Evolutionary conservation across 805 yeast species (phyloP), one percentile per base, ranked within the genome.

Genomic region (Metschnikowia cerradonensis): DNA sequence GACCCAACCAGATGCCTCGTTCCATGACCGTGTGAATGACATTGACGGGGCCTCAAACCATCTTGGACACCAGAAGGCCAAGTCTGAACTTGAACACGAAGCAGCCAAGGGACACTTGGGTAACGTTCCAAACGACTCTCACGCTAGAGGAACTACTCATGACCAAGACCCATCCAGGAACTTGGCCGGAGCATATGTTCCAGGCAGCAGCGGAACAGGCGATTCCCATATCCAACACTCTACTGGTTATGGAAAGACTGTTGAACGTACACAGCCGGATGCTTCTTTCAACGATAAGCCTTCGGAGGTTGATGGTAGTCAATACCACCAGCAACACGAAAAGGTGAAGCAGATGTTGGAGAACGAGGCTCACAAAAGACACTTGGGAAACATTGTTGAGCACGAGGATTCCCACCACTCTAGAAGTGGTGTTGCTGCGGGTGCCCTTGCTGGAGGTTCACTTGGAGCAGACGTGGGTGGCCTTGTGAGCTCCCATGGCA

Each of bases 41-140:
- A 44, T 50, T 8, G 54, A 52, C n/a, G 56, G 56, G 6, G 47
- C 45, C 20, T 10, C 22, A 7, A 44, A 50, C 48, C 58, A 52
- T 34, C 32, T 19, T 23, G 45, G 30, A 6, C 55, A 53, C 40
- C 48, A 50, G 46, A 22, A 48, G 22, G 54, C 48, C 30, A 50
- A 46, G 44, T 33, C 46, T 11, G 35, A 32, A 19, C 47, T 54
- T 14, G 56, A 52, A 31, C 41, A 36, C 14, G 46, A 47, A n/a
- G 57, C 56, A 11, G 50, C 38, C 19, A 19, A 38, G 17, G 57
- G 55, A 26, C 15, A 49, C 10, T 41, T 54, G 49, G 57, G 51
- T 2, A 51, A 48, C 36, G 38, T 53, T 4, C 35, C 44, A 19
- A 31, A 45, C 2, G 50, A 45, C 37, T 19, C 26, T 4, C 37